Conservation (phyloP, 495 filamentous ascomycete species). For the Penicillium bovifimosum region DNA sequence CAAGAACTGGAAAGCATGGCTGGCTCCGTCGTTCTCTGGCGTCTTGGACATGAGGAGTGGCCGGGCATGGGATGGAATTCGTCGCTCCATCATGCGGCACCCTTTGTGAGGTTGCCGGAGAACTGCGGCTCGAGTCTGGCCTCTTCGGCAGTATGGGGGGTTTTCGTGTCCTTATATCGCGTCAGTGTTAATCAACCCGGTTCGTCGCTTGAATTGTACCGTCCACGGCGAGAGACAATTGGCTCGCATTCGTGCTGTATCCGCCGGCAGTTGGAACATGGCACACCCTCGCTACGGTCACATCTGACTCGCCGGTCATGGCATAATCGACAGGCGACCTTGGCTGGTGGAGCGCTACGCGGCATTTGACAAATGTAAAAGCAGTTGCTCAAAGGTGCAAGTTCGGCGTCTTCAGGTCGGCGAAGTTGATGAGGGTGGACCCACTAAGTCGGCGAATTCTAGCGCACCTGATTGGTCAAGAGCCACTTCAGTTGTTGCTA, state of each 20-base stretch:
- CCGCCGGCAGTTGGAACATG: conserved; percentile 15
- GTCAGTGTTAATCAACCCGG: neutral
- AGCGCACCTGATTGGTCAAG: conserved; percentile 5
- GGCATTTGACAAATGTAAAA: conserved; percentile 3
- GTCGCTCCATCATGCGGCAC: neutral
- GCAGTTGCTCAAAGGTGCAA: no score
- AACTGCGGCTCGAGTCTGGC: no score
- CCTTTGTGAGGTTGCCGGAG: neutral
- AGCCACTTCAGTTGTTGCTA: neutral
- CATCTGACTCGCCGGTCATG: conserved; percentile 16
- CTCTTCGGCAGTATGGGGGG: no score
- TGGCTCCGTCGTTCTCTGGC: neutral
- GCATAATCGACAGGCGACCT: conserved; percentile 9
- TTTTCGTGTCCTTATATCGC: neutral
- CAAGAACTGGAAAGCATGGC: conserved; percentile 8
- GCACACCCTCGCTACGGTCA: conserved; percentile 9
- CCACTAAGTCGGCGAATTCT: conserved; percentile 20
- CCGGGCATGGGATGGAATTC: neutral
- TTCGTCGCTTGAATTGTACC: conserved; percentile 1
- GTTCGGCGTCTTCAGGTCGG: conserved; percentile 5
- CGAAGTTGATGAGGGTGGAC: neutral
- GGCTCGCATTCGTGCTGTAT: conserved; percentile 7
- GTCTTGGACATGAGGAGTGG: neutral
- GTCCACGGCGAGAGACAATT: conserved; percentile 16
- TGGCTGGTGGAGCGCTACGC: neutral